These are phyloP conservation scores for Fusarium nurragi DNA, from an alignment of 2,329 filamentous ascomycete species.

Conservation along the genomic window DNA sequence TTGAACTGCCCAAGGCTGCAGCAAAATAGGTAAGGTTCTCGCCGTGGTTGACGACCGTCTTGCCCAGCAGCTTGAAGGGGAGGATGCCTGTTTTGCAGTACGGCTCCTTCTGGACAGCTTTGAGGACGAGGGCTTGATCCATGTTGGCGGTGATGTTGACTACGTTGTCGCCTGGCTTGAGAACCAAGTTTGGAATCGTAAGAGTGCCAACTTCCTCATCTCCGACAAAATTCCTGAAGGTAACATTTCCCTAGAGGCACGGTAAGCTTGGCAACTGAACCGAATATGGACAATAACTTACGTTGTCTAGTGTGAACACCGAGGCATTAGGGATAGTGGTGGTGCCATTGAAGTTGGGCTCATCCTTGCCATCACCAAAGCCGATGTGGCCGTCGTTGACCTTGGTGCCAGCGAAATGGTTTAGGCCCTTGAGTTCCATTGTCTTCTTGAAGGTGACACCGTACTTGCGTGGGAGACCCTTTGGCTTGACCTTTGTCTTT, in stretches of 20 bases:
- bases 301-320: conserved; percentile 70
- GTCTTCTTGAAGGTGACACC: conserved; percentile 66
- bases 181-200: conserved; percentile 65
- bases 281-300: conserved; percentile 49
- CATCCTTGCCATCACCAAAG: conserved; percentile 51
- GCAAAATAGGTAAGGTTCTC: conserved; percentile 65
- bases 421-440: conserved; percentile 60
- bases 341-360: conserved; percentile 69
- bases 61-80: conserved; percentile 64
- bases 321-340: conserved; percentile 72
- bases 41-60: conserved; percentile 61
- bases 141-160: conserved; percentile 65
- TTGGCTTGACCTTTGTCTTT: conserved; percentile 61
- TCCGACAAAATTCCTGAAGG: conserved; percentile 67
- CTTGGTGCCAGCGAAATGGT: conserved; percentile 64
- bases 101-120: conserved; percentile 49
- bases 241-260: conserved; percentile 64
- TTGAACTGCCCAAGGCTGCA: conserved; percentile 61
- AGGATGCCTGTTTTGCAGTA: conserved; percentile 66
- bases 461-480: conserved; percentile 59
- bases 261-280: conserved; percentile 4
- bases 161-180: conserved; percentile 67
- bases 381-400: conserved; percentile 62
- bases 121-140: conserved; percentile 59
- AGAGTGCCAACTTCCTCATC: conserved; percentile 63